Base-by-base conservation (phyloP, 495 filamentous ascomycete genomes). In the Aspergillus homomorphus region DNA sequence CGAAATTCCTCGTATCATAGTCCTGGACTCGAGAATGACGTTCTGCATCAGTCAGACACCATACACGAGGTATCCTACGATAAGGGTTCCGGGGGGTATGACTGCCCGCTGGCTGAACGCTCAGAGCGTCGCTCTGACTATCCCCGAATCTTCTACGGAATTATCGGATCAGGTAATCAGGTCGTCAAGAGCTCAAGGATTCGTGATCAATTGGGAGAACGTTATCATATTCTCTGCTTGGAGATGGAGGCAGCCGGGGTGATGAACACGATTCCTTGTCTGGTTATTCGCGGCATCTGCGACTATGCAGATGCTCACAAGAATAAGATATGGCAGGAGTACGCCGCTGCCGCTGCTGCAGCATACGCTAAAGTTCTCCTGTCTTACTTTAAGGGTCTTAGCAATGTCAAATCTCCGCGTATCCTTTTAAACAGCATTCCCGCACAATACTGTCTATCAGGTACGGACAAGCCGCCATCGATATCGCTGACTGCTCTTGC, bases 261-360 rank as follows among this genome's bases (percentile, higher is more conserved):
- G 6, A 52, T 51, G 46, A 24, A 44, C 15, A n/a, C 41, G 3
- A 24, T 24, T 43, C 46, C 56, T 4, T 52, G 56, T 16, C 48
- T 58, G 10, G 33, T 51, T 10, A 51, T 58, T 22, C 30, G 48
- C 4, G 56, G 56, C 7, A 44, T 58, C 46, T 58, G 19, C 19
- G 58, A 60, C 20, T 60, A 60, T 45, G 44, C 45, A 0, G 58
- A 60, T 42, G 54, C 51, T 0, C 58, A 60, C 30, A 55, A 60
- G 18, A 51, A 38, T 15, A 55, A 60, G 4, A 1, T 20, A 7
- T 60, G 58, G 58, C 58, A 60, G 33, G 44, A 21, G 1, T 60
- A 60, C 45, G 58, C 58, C 1, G 16, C 30, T 1, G 23, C 44
- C 6, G 24, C 30, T 1, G 58, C 58, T 0, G 52, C 45, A 2